Percentiles rank a stretch among this genome's conserved stretches.
These are phyloP conservation scores for Curvularia eragrostidis DNA, from an alignment of 2,329 filamentous ascomycete species.

Conservation along the genomic window DNA sequence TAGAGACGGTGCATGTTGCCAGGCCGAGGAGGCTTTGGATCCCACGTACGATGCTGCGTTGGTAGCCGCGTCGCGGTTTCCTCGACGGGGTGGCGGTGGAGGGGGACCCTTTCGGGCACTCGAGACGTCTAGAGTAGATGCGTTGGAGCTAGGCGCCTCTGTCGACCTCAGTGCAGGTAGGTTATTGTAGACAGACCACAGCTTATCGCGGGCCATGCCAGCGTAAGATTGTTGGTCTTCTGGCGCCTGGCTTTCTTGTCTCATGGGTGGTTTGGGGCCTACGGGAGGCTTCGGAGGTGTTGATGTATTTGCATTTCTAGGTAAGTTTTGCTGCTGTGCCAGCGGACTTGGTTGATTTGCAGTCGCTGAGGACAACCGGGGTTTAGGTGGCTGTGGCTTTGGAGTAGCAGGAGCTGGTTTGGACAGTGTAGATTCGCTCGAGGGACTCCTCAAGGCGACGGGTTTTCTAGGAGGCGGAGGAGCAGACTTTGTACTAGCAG, in stretches of 20 bases:
- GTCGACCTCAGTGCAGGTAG: conserved; percentile 46
- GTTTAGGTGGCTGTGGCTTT: conserved; percentile 44
- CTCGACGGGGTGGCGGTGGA: conserved; percentile 48
- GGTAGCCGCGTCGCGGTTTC: conserved; percentile 46
- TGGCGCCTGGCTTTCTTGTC: conserved; percentile 20
- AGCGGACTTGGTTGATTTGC: conserved; percentile 38
- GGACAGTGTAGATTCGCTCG: conserved; percentile 34
- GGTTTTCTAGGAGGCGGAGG: conserved; percentile 45
- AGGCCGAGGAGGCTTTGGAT: conserved; percentile 46
- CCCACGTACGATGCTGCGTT: conserved; percentile 49
- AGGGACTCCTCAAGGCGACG: conserved; percentile 49
- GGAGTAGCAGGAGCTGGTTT: conserved; percentile 35
- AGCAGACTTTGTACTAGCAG: conserved; percentile 37
- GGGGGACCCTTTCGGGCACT: conserved; percentile 35
- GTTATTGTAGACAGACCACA: conserved; percentile 50
- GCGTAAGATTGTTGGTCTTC: conserved; percentile 44
- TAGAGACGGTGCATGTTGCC: conserved; percentile 44
- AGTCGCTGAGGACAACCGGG: conserved; percentile 36
- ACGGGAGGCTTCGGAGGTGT: conserved; percentile 43
- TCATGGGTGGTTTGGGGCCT: conserved; percentile 36
- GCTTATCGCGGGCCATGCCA: conserved; percentile 48
- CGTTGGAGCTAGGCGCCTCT: conserved; percentile 20
- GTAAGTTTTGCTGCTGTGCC: conserved; percentile 30
- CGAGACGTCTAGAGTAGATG: conserved; percentile 18
- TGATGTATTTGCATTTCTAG: conserved; percentile 37